phyloP scores from a whole-genome alignment of 2,329 filamentous ascomycete genomes.

The Beauveria australis region DNA sequence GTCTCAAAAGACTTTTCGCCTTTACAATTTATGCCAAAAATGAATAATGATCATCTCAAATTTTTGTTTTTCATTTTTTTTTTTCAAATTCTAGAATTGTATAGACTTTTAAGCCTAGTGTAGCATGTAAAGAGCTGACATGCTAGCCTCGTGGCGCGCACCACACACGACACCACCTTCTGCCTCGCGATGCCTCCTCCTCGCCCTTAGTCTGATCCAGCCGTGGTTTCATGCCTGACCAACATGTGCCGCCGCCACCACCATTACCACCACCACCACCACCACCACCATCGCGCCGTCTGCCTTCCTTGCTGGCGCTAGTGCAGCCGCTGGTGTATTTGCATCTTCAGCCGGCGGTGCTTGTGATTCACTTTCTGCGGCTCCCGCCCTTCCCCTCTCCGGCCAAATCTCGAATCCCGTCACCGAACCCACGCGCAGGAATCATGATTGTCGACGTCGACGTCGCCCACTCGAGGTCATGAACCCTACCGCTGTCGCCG shows the following conservation, averaged over 20 bases:
- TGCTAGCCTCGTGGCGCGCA: background rate
- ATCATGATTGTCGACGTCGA: background rate
- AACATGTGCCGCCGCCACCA: slow-evolving; percentile 4
- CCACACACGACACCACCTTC: background rate
- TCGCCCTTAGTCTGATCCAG: background rate
- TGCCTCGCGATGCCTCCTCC: background rate
- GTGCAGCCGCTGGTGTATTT: background rate
- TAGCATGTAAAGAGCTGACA: background rate
- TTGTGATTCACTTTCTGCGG: background rate
- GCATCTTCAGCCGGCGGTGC: background rate
- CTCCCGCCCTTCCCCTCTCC: background rate
- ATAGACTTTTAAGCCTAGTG: no score
- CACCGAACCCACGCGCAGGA: background rate
- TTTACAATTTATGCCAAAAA: no score
- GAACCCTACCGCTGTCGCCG: background rate
- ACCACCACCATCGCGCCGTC: background rate
- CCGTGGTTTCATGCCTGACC: background rate
- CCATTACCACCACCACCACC: background rate
- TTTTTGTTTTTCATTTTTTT: no score
- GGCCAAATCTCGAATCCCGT: background rate
- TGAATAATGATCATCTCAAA: no score
- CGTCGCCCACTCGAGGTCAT: slow-evolving; percentile 7
- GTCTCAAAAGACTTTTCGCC: no score
- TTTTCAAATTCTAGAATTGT: no score
- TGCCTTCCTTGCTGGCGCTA: slow-evolving; percentile 1